A percentile compares a stretch with the other conserved stretches of the same genome.
phyloP scores from a whole-genome alignment of 495 filamentous ascomycete genomes.

The Penicillium cataractarum region DNA sequence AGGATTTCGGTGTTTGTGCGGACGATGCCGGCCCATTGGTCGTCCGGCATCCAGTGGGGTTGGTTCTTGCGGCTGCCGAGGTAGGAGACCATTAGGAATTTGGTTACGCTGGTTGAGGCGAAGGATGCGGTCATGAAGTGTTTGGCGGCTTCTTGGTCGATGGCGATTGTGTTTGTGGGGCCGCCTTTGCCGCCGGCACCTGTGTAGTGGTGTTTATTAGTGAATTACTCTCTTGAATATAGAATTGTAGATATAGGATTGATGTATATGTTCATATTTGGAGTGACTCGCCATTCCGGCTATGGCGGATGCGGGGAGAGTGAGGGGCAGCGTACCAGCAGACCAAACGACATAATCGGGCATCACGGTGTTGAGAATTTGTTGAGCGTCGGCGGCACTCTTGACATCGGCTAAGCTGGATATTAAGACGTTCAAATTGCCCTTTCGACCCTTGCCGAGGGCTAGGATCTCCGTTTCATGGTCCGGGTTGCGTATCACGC shows the following conservation, averaged over 20 bases:
- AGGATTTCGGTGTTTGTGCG: slow-evolving; percentile 58
- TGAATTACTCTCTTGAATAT: neutral
- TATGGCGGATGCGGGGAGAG: slow-evolving; percentile 5
- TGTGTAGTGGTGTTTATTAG: slow-evolving; percentile 21
- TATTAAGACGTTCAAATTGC: slow-evolving; percentile 62
- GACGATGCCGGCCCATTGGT: slow-evolving; percentile 54
- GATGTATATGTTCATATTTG: neutral
- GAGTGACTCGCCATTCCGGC: neutral
- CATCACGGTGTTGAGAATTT: slow-evolving; percentile 60
- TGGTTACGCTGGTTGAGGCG: slow-evolving; percentile 59
- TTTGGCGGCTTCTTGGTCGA: slow-evolving; percentile 70
- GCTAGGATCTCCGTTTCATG: slow-evolving; percentile 66
- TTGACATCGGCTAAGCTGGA: slow-evolving; percentile 72
- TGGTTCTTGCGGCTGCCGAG: slow-evolving; percentile 58
- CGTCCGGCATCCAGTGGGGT: slow-evolving; percentile 71
- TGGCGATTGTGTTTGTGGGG: slow-evolving; percentile 58
- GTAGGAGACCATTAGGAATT: slow-evolving; percentile 77
- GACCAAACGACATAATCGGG: slow-evolving; percentile 79
- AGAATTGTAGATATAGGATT: neutral
- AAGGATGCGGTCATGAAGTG: slow-evolving; percentile 71
- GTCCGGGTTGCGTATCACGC: slow-evolving; percentile 70
- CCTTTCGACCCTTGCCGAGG: slow-evolving; percentile 56
- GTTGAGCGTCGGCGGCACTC: slow-evolving; percentile 61
- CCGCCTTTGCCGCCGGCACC: slow-evolving; percentile 79
- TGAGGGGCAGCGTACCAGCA: slow-evolving; percentile 57